Base-by-base conservation (phyloP, 331 rosid genomes). In the Spiraea crenata region DNA sequence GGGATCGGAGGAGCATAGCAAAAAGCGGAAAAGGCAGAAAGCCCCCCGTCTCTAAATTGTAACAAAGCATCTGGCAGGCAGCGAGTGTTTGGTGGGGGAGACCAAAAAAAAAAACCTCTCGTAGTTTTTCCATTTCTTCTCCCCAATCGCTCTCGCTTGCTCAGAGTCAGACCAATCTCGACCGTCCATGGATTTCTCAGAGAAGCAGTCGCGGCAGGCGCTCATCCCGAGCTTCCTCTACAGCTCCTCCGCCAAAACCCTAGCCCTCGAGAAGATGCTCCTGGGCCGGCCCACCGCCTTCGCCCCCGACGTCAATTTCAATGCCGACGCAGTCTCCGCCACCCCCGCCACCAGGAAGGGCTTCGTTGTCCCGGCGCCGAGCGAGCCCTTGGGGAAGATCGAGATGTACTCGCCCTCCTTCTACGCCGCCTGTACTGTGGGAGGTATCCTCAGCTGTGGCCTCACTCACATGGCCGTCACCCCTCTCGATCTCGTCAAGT, bases 401-500 rank as follows among this genome's bases (percentile, higher is more conserved):
- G 93, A 93, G 89, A 15, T 93, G 89, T 91, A 89, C 74, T 95
- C 99, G 0, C 95, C 93, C 5, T 78, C 92, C 19, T 95, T 87
- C 95, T 95, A 87, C 74, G 95, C 88, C 46, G 96, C 97, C 52
- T 91, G 96, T 45, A 90, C 99, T 3, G 82, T 70, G 19, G 99
- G 99, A 10, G 99, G 99, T 31, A 91, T 81, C 64, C 87, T 95
- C 25, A 74, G 96, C 80, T 95, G 97, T 25, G 97, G 99, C 14
- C 97, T 87, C 81, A 89, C 97, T 79, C 99, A 91, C 87, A 95
- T 34, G 96, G 46, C 93, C 47, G 96, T 89, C 79, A 91, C 98
- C 77, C 99, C 99, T 78, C 99, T 91, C 74, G 99, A 95, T 69
- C 84, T 95, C 5, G 96, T 95, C 86, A 95, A 91, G 82, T 95